Percentiles rank a stretch among this genome's conserved stretches.
Evolutionary conservation across 345 rosid genomes (phyloP).

Genomic region (Turnera subulata): DNA sequence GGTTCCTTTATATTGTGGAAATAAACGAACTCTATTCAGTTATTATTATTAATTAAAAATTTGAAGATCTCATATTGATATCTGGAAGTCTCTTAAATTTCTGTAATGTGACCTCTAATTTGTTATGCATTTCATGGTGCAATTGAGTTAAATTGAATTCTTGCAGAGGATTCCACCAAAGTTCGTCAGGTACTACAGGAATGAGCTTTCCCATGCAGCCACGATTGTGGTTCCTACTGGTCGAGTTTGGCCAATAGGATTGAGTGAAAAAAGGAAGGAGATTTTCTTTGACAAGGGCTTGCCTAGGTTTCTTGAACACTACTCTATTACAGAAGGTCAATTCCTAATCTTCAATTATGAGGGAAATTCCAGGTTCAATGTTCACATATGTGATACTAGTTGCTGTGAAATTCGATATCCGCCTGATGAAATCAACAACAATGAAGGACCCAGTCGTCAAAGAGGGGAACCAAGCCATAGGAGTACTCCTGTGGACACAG

Average conservation of each 20-base stretch:
- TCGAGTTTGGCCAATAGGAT: too few species aligned
- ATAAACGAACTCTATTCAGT: too few species aligned
- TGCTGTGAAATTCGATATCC: constrained; percentile 35
- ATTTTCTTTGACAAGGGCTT: constrained; percentile 44
- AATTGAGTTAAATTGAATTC: too few species aligned
- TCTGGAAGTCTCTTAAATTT: too few species aligned
- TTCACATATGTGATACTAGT: constrained; percentile 29
- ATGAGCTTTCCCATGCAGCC: constrained; percentile 34
- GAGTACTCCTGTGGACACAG: too few species aligned
- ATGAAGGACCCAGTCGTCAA: too few species aligned
- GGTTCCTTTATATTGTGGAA: too few species aligned
- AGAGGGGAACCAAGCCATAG: too few species aligned
- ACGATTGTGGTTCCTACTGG: constrained; percentile 31
- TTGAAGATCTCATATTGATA: neutral
- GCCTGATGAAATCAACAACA: too few species aligned
- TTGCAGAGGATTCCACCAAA: constrained; percentile 41
- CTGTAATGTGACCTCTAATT: neutral
- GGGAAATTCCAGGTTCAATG: constrained; percentile 32
- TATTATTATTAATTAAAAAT: too few species aligned
- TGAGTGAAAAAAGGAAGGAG: constrained; percentile 28
- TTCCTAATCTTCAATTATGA: constrained; percentile 34
- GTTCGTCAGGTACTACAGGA: constrained; percentile 30
- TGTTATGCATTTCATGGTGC: neutral
- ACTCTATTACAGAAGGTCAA: constrained; percentile 30
- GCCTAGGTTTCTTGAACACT: constrained; percentile 30